A percentile compares a stretch with the other conserved stretches of the same genome.
phyloP scores from a whole-genome alignment of 306 rosid genomes.

The Medicago lupulina region DNA sequence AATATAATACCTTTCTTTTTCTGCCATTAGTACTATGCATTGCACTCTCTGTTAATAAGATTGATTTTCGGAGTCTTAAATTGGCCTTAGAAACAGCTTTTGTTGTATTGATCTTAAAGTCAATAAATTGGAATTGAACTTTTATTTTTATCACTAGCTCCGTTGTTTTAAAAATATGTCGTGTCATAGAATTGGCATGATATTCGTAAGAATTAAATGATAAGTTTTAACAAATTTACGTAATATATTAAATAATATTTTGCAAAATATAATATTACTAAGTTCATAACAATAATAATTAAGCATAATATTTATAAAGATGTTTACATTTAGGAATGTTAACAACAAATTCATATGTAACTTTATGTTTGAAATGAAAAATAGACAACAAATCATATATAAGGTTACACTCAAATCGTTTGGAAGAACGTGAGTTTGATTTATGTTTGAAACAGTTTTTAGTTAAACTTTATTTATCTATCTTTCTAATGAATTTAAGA shows the following conservation, averaged over 20 bases:
- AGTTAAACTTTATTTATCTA: no score
- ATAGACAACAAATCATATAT: neutral
- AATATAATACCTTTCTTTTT: slow-evolving; percentile 15
- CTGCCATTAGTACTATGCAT: neutral
- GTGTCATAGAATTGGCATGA: neutral
- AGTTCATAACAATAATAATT: neutral
- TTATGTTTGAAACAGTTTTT: no score
- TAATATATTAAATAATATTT: neutral
- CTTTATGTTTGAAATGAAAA: neutral
- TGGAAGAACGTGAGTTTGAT: no score
- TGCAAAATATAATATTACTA: neutral
- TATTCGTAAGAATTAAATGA: neutral
- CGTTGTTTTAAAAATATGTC: neutral
- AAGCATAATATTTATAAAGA: neutral
- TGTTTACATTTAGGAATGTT: neutral
- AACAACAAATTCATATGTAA: neutral
- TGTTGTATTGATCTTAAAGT: neutral
- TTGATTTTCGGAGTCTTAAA: neutral
- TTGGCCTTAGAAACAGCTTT: neutral
- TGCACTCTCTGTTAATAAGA: neutral
- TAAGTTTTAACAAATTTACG: neutral
- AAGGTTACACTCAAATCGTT: no score
- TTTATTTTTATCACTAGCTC: neutral
- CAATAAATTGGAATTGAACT: neutral
- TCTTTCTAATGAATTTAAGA: no score